Evolutionary conservation across 345 rosid genomes (phyloP).

Genomic region (Geranium rotundifolium): DNA sequence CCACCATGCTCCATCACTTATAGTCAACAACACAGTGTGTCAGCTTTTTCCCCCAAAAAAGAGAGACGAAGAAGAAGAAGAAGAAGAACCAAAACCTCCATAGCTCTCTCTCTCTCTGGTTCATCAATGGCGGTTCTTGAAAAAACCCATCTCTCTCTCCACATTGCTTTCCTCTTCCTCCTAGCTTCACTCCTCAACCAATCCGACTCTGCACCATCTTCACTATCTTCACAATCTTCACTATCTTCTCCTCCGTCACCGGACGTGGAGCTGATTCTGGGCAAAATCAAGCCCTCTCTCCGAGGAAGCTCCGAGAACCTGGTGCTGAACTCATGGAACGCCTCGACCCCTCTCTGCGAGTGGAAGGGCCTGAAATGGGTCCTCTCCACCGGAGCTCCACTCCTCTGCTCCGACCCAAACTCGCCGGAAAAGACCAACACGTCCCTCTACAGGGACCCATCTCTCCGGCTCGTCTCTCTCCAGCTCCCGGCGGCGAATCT

Average conservation of each 20-base stretch:
- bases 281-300: constrained; percentile 59
- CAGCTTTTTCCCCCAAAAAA: constrained; percentile 39
- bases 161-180: constrained; percentile 24
- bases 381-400: constrained; percentile 49
- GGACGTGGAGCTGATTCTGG: constrained; percentile 67
- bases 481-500: constrained; percentile 96
- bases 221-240: constrained; percentile 8
- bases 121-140: constrained; percentile 35
- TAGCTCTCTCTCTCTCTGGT: constrained; percentile 15
- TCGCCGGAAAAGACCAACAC: constrained; percentile 59
- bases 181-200: constrained; percentile 6
- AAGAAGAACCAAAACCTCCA: constrained; percentile 13
- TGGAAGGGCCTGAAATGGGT: constrained; percentile 99
- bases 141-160: constrained; percentile 25
- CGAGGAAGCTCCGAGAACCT: constrained; percentile 76
- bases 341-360: constrained; percentile 78
- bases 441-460: constrained; percentile 61
- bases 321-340: constrained; percentile 87
- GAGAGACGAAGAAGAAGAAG: not conserved
- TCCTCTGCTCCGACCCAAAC: constrained; percentile 46
- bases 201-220: not conserved
- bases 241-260: constrained; percentile 31
- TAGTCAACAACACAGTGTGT: constrained; percentile 41
- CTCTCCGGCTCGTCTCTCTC: constrained; percentile 64
- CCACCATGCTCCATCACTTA: constrained; percentile 18